Percentiles rank a stretch among this genome's conserved stretches.
Conservation (phyloP, 2,329 filamentous ascomycete genomes). For the Cladosporium cucumerinum region DNA sequence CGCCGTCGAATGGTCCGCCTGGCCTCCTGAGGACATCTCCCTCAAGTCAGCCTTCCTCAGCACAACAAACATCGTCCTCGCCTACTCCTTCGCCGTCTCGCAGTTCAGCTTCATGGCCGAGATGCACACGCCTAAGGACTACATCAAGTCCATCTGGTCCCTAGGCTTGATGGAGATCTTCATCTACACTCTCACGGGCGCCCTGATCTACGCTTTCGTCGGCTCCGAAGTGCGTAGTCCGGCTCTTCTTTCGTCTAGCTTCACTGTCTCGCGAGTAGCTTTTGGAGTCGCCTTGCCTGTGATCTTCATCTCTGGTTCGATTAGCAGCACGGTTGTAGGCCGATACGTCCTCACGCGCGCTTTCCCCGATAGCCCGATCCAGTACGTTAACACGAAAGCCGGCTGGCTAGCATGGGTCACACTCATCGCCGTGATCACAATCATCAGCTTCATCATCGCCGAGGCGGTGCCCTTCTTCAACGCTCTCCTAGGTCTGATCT, state of each 20-base stretch:
- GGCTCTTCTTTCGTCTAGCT: slow-evolving; percentile 61
- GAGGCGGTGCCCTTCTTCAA: slow-evolving; percentile 71
- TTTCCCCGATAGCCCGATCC: slow-evolving; percentile 54
- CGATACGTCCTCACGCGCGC: slow-evolving; percentile 62
- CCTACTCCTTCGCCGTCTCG: slow-evolving; percentile 53
- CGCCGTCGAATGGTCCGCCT: slow-evolving; percentile 34
- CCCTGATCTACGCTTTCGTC: slow-evolving; percentile 66
- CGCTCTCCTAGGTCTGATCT: slow-evolving; percentile 62
- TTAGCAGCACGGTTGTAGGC: slow-evolving; percentile 56
- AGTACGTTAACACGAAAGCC: slow-evolving; percentile 40
- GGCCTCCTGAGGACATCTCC: slow-evolving; percentile 35
- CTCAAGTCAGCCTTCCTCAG: slow-evolving; percentile 60
- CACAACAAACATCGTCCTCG: slow-evolving; percentile 69
- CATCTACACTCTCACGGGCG: slow-evolving; percentile 64
- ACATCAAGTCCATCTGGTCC: slow-evolving; percentile 56
- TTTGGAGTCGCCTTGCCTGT: slow-evolving; percentile 70
- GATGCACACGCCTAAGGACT: slow-evolving; percentile 61
- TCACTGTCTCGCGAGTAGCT: slow-evolving; percentile 58
- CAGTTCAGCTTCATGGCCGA: slow-evolving; percentile 69
- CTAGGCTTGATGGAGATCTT: slow-evolving; percentile 61
- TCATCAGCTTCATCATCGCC: slow-evolving; percentile 66
- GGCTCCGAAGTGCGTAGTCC: slow-evolving; percentile 61
- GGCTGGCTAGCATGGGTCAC: slow-evolving; percentile 58
- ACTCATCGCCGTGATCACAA: slow-evolving; percentile 57
- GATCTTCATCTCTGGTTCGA: slow-evolving; percentile 69